Evolutionary conservation across 2,329 filamentous ascomycete genomes (phyloP).

Genomic region (Xylaria sp.): DNA sequence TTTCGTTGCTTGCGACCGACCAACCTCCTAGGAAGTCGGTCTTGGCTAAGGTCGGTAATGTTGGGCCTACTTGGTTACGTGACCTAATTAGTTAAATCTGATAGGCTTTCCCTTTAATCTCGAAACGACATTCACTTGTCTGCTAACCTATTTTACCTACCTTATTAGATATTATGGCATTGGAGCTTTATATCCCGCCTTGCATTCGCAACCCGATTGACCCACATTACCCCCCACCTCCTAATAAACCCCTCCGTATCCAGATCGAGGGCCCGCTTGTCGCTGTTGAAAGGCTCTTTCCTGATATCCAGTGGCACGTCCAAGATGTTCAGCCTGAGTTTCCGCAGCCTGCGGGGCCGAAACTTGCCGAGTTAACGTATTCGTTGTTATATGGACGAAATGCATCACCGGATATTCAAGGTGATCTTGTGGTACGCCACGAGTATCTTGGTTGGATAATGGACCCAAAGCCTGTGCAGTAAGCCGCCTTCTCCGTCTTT

Average conservation of each 20-base stretch:
- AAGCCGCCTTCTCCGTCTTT: conserved; percentile 18
- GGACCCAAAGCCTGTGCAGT: conserved; percentile 19
- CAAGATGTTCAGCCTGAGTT: conserved; percentile 10
- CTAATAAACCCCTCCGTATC: conserved; percentile 32
- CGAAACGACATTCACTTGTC: conserved; percentile 23
- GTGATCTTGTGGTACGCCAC: conserved; percentile 21
- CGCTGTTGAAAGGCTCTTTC: conserved; percentile 35
- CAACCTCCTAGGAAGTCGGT: too few species aligned
- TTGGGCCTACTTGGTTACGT: too few species aligned
- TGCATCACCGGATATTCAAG: conserved; percentile 17
- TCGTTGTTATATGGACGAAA: conserved; percentile 19
- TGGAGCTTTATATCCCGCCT: conserved; percentile 33
- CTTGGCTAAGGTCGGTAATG: too few species aligned
- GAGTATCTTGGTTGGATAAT: conserved; percentile 22
- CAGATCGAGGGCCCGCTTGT: conserved; percentile 36
- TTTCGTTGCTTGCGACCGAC: too few species aligned
- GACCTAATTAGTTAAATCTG: too few species aligned
- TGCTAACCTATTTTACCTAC: conserved; percentile 21
- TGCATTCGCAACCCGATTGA: conserved; percentile 33
- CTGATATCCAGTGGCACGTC: conserved; percentile 31
- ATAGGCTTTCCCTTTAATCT: conserved; percentile 20
- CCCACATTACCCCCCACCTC: conserved; percentile 26
- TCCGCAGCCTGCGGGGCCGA: conserved; percentile 18
- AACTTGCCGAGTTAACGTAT: conserved; percentile 29
- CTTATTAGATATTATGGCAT: conserved; percentile 28